A percentile compares a stretch with the other conserved stretches of the same genome.
These are phyloP conservation scores for Podila epigama DNA, from an alignment of 192 early-diverging fungal genomes.

Conservation along the genomic window DNA sequence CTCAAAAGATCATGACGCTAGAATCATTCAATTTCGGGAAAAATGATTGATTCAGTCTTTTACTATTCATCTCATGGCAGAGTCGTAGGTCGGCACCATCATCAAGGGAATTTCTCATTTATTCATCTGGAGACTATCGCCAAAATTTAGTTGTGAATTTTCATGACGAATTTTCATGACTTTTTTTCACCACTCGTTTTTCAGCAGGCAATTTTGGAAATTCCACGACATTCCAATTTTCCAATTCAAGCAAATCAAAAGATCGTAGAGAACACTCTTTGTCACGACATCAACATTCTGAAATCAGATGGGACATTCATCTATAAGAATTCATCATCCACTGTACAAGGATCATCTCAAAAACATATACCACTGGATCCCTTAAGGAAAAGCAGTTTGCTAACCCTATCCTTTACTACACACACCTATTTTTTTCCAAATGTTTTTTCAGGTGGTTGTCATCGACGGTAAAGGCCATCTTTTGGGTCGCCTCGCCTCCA, in stretches of 20 bases:
- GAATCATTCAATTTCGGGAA: too few species aligned
- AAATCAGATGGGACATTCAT: neutral
- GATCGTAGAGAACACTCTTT: neutral
- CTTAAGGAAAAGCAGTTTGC: neutral
- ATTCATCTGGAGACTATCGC: conserved; percentile 5
- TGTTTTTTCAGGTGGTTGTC: conserved; percentile 82
- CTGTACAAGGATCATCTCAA: conserved; percentile 1
- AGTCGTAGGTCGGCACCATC: neutral
- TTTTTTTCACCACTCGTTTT: too few species aligned
- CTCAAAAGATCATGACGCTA: too few species aligned
- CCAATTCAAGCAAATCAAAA: neutral
- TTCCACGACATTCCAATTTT: conserved; percentile 8
- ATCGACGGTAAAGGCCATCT: conserved; percentile 99
- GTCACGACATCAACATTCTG: neutral
- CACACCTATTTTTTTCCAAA: neutral
- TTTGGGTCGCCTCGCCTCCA: conserved; percentile 96
- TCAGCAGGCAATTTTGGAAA: too few species aligned
- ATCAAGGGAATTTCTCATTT: conserved; percentile 3
- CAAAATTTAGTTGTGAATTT: neutral
- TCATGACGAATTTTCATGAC: conserved; percentile 20
- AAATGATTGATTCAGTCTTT: neutral
- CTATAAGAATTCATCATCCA: neutral
- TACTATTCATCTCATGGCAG: too few species aligned
- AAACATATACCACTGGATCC: too few species aligned
- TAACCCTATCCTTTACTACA: conserved; percentile 1